Evolutionary conservation across 192 early-diverging fungal genomes (phyloP).

Genomic region (Powellomyces hirtus): DNA sequence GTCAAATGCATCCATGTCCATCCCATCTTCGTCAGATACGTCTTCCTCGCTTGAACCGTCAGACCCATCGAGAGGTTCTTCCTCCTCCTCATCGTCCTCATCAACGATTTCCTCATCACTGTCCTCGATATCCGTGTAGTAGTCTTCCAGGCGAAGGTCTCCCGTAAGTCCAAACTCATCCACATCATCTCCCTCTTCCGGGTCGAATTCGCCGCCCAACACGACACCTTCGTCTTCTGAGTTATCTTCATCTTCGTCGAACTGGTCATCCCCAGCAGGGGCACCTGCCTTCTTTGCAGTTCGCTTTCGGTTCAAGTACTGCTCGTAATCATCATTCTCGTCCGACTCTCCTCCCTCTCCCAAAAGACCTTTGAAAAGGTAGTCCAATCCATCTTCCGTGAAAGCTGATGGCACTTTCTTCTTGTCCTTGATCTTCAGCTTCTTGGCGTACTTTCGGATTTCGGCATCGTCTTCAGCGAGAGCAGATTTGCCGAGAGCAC

Average conservation of each 20-base stretch:
- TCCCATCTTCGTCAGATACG: conserved; percentile 8
- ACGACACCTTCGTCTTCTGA: conserved; percentile 1
- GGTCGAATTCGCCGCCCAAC: conserved; percentile 8
- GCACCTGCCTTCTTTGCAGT: conserved; percentile 18
- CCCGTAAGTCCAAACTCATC: conserved; percentile 13
- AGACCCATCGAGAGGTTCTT: neutral
- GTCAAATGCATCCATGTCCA: neutral
- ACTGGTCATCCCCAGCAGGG: neutral
- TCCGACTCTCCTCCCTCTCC: conserved; percentile 1
- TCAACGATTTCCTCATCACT: conserved; percentile 12
- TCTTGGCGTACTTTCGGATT: conserved; percentile 32
- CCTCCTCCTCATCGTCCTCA: conserved; percentile 29
- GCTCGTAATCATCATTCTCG: neutral
- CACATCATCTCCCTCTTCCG: conserved; percentile 4
- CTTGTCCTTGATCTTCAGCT: conserved; percentile 32
- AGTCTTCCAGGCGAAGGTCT: conserved; percentile 9
- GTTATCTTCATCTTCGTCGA: conserved; percentile 15
- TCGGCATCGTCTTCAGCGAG: conserved; percentile 33
- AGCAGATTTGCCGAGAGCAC: neutral
- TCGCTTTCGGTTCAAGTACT: neutral
- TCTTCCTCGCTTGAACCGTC: no score
- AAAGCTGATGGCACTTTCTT: conserved; percentile 29
- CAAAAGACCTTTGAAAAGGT: conserved; percentile 2
- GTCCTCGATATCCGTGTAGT: neutral
- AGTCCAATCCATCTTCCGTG: conserved; percentile 38